A percentile compares a stretch with the other conserved stretches of the same genome.
These are phyloP conservation scores for Elsinoe necatrix DNA, from an alignment of 2,329 filamentous ascomycete genomes.

Conservation along the genomic window DNA sequence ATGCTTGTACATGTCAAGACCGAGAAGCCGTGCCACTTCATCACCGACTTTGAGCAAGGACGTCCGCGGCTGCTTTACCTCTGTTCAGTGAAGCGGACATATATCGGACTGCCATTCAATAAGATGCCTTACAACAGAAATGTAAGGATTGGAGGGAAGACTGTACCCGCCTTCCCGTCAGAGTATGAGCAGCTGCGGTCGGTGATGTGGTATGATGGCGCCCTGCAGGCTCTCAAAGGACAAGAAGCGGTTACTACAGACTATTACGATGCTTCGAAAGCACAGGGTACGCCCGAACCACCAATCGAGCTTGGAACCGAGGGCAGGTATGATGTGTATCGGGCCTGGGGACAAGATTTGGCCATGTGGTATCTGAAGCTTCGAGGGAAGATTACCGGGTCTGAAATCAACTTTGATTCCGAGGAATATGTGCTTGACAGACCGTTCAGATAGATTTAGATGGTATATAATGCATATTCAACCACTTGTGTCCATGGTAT, in stretches of 20 bases:
- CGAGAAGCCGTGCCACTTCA: neutral
- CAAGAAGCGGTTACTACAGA: neutral
- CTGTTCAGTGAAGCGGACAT: neutral
- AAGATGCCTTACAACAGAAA: conserved; percentile 8
- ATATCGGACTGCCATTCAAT: neutral
- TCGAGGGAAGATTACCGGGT: neutral
- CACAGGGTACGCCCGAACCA: neutral
- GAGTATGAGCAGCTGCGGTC: conserved; percentile 11
- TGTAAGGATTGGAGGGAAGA: neutral
- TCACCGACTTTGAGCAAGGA: neutral
- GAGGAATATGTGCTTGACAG: neutral
- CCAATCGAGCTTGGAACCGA: neutral
- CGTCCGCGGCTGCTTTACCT: neutral
- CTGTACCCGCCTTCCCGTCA: conserved; percentile 8
- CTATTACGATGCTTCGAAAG: neutral
- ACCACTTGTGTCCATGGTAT: too few species aligned
- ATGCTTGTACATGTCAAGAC: conserved; percentile 8
- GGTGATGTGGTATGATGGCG: conserved; percentile 3
- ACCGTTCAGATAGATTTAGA: neutral
- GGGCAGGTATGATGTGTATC: neutral
- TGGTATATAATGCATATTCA: too few species aligned
- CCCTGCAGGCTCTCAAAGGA: neutral
- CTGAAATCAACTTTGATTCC: neutral
- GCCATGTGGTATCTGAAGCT: neutral
- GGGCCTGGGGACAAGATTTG: neutral